phyloP scores from a whole-genome alignment of 805 yeast genomes.

The Candida gorgasii region DNA sequence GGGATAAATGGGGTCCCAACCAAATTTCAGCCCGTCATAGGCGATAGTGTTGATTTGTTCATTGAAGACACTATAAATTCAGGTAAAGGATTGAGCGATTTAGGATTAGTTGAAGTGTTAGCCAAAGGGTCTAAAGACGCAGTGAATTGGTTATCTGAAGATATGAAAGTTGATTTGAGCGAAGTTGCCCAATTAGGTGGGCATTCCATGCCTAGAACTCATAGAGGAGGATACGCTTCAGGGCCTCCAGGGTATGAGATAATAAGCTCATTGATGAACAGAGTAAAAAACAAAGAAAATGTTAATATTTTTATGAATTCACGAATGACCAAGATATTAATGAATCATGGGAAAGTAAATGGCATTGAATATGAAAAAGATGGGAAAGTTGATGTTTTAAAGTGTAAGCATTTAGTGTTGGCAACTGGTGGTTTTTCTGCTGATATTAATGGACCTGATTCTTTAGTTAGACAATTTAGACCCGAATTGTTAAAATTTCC shows the following conservation, averaged over 20 bases:
- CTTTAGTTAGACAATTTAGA: conserved; percentile 40
- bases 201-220: conserved; percentile 42
- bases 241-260: conserved; percentile 64
- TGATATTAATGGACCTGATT: conserved; percentile 35
- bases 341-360: conserved; percentile 32
- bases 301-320: conserved; percentile 19
- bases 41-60: conserved; percentile 30
- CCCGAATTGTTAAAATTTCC: conserved; percentile 50
- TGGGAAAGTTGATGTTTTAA: conserved; percentile 7
- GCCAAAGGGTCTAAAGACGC: conserved; percentile 29
- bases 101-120: conserved; percentile 25
- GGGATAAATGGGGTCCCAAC: conserved; percentile 54
- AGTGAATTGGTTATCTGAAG: conserved; percentile 32
- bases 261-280: conserved; percentile 44
- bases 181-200: conserved; percentile 40
- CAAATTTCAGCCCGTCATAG: conserved; percentile 21
- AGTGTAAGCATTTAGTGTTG: conserved; percentile 38
- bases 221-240: conserved; percentile 36
- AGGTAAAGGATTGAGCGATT: conserved; percentile 31
- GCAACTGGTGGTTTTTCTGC: conserved; percentile 64
- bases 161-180: conserved; percentile 28
- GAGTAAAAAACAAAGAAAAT: conserved; percentile 32
- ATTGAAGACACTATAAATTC: conserved; percentile 31
- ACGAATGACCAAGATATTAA: conserved; percentile 18
- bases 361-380: conserved; percentile 42